phyloP scores from a whole-genome alignment of 2,329 filamentous ascomycete species.

The Polychaeton citri region DNA sequence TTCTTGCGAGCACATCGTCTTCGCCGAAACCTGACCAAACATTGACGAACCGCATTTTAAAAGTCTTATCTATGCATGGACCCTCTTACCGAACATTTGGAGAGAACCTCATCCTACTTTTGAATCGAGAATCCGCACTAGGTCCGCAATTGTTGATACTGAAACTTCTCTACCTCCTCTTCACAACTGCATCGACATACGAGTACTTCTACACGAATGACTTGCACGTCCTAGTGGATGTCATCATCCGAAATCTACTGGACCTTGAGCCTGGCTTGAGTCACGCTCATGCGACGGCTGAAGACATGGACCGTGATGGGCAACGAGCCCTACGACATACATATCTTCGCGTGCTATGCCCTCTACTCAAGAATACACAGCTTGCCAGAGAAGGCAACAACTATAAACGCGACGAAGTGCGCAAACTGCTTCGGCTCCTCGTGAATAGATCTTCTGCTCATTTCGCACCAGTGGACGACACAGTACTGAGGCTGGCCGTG shows the following conservation, averaged over 20 bases:
- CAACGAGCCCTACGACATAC: conserved; percentile 62
- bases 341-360: conserved; percentile 84
- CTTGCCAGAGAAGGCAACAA: conserved; percentile 64
- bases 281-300: conserved; percentile 11
- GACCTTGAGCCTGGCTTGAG: conserved; percentile 73
- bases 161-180: conserved; percentile 88
- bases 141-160: conserved; percentile 91
- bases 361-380: conserved; percentile 82
- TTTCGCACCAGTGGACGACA: conserved; percentile 70
- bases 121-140: conserved; percentile 89
- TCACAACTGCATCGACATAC: conserved; percentile 80
- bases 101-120: conserved; percentile 86
- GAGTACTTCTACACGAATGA: conserved; percentile 99
- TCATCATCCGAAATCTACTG: conserved; percentile 92
- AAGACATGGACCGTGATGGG: conserved; percentile 15
- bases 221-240: conserved; percentile 81
- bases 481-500: conserved; percentile 61
- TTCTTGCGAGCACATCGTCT: conserved; percentile 45
- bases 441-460: conserved; percentile 37
- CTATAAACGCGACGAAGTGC: conserved; percentile 81
- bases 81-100: conserved; percentile 84
- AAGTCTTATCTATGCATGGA: conserved; percentile 71
- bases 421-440: conserved; percentile 61
- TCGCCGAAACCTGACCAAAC: conserved; percentile 32
- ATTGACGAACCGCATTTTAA: conserved; percentile 86